A percentile compares a stretch with the other conserved stretches of the same genome.
Evolutionary conservation across 495 filamentous ascomycete species (phyloP).

Genomic region (Aspergillus panamensis): DNA sequence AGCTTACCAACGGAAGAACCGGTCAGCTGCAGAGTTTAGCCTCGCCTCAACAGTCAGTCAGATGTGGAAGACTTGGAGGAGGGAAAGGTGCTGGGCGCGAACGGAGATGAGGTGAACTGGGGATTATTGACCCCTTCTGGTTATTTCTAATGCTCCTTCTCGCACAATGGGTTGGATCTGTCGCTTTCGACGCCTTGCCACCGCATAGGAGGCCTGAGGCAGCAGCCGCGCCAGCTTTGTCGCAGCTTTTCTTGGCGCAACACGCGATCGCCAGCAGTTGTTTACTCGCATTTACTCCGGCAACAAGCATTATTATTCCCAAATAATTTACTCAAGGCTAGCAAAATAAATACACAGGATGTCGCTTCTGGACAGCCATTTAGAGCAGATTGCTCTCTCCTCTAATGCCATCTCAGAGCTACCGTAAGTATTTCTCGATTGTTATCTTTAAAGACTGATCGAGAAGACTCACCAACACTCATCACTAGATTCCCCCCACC

Average conservation of each 20-base stretch:
- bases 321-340: not conserved
- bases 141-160: not conserved
- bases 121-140: not conserved
- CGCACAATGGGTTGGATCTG: conserved; percentile 7
- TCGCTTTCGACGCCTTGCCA: conserved; percentile 10
- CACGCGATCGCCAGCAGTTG: not conserved
- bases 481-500: conserved; percentile 72
- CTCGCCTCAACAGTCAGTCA: conserved; percentile 1
- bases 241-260: conserved; percentile 14
- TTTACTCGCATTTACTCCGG: conserved; percentile 1
- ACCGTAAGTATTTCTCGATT: conserved; percentile 53
- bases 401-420: conserved; percentile 79
- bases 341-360: too few species aligned
- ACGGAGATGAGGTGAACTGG: not conserved
- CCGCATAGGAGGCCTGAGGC: conserved; percentile 26
- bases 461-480: not conserved
- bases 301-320: not conserved
- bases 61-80: not conserved
- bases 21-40: conserved; percentile 20
- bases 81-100: not conserved
- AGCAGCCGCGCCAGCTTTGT: conserved; percentile 9
- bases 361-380: conserved; percentile 74
- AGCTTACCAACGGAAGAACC: conserved; percentile 28
- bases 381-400: conserved; percentile 87
- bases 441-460: not conserved